These are phyloP conservation scores for Xylariaceae sp. DNA, from an alignment of 2,329 filamentous ascomycete genomes.

Conservation along the genomic window DNA sequence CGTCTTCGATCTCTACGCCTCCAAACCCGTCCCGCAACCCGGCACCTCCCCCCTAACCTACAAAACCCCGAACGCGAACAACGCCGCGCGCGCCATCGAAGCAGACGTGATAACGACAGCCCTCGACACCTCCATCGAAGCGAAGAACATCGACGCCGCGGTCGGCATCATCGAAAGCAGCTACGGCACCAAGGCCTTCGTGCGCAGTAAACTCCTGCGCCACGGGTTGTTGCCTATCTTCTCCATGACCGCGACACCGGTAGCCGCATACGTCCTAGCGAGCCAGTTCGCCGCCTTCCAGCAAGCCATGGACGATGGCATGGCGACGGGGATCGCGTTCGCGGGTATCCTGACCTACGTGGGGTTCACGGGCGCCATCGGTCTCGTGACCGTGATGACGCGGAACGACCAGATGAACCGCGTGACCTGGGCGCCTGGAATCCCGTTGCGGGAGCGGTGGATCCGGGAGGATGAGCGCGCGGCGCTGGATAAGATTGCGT, in stretches of 20 bases:
- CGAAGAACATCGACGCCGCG: constrained; percentile 71
- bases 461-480: constrained; percentile 83
- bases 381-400: constrained; percentile 77
- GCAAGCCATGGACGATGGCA: constrained; percentile 67
- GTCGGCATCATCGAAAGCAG: constrained; percentile 68
- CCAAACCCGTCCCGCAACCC: constrained; percentile 67
- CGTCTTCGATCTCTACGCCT: constrained; percentile 75
- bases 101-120: constrained; percentile 65
- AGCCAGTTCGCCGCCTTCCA: constrained; percentile 62
- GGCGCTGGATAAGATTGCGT: constrained; percentile 78
- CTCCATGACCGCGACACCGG: constrained; percentile 53
- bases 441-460: constrained; percentile 76
- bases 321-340: constrained; percentile 74
- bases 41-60: constrained; percentile 56
- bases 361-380: constrained; percentile 72
- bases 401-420: constrained; percentile 93
- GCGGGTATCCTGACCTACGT: constrained; percentile 79
- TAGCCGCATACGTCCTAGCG: constrained; percentile 66
- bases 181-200: constrained; percentile 62
- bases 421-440: constrained; percentile 82
- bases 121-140: constrained; percentile 71
- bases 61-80: constrained; percentile 59
- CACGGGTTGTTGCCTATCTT: constrained; percentile 56
- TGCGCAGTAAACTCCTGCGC: constrained; percentile 61
- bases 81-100: constrained; percentile 66